A percentile compares a stretch with the other conserved stretches of the same genome.
phyloP scores from a whole-genome alignment of 2,329 filamentous ascomycete species.

The Ceratocystis ficicola region DNA sequence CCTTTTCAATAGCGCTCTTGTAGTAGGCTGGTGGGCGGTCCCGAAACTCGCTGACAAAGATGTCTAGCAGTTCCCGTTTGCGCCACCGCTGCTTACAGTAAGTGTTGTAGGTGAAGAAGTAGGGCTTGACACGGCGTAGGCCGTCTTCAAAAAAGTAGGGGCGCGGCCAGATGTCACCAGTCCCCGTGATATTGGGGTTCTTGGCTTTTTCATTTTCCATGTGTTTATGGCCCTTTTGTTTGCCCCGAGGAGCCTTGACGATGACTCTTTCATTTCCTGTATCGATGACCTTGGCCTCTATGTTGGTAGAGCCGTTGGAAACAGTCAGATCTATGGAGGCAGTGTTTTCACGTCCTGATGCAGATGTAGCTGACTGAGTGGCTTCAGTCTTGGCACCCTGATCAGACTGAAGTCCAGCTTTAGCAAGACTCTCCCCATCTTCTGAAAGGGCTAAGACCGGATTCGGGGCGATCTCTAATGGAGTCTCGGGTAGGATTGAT shows the following conservation, averaged over 20 bases:
- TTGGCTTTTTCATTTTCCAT: slow-evolving; percentile 16
- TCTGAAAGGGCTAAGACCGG: not conserved
- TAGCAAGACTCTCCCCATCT: not conserved
- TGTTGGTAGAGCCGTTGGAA: slow-evolving; percentile 17
- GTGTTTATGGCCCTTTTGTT: slow-evolving; percentile 22
- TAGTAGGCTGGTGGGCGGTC: slow-evolving; percentile 83
- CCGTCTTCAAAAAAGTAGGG: slow-evolving; percentile 72
- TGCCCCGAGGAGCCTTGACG: slow-evolving; percentile 16
- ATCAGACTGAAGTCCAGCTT: not conserved
- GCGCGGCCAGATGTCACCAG: slow-evolving; percentile 34
- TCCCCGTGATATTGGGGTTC: slow-evolving; percentile 18
- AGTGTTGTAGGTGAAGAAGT: slow-evolving; percentile 90
- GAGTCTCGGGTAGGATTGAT: not conserved
- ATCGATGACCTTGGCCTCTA: slow-evolving; percentile 12
- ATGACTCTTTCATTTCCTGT: slow-evolving; percentile 20
- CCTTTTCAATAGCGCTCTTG: slow-evolving; percentile 65
- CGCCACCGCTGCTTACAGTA: slow-evolving; percentile 92
- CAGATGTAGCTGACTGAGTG: not conserved
- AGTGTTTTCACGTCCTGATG: not conserved
- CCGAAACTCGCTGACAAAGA: slow-evolving; percentile 85
- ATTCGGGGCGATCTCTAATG: not conserved
- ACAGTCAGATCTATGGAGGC: not conserved
- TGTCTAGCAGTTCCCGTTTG: slow-evolving; percentile 64
- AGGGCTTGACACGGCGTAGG: slow-evolving; percentile 70
- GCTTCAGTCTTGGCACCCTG: not conserved